Evolutionary conservation across 2,329 filamentous ascomycete genomes (phyloP).

Genomic region (Ascosphaera apis): DNA sequence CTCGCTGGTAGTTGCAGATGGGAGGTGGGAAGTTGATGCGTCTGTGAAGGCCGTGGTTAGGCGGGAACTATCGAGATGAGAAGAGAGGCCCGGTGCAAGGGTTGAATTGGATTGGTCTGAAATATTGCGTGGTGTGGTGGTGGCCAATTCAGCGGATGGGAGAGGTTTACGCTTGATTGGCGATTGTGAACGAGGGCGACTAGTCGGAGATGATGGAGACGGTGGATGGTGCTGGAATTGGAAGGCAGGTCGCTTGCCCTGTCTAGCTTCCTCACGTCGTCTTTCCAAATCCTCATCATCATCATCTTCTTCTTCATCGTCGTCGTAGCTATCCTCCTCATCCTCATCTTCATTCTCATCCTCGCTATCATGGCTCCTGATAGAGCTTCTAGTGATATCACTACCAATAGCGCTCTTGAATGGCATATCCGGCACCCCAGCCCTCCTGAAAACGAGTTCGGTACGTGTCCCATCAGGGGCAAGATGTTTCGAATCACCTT

Average conservation of each 20-base stretch:
- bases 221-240: not conserved
- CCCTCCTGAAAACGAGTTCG: slow-evolving; percentile 28
- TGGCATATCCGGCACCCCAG: slow-evolving; percentile 59
- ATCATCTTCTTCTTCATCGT: not conserved
- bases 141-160: no score
- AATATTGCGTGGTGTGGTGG: not conserved
- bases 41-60: not conserved
- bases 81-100: not conserved
- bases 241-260: not conserved
- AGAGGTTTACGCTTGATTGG: not conserved
- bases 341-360: not conserved
- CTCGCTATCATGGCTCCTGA: slow-evolving; percentile 25
- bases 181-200: not conserved
- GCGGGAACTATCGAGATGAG: not conserved
- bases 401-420: slow-evolving; percentile 70
- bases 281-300: not conserved
- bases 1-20: not conserved
- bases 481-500: not conserved
- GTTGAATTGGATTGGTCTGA: not conserved
- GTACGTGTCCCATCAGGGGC: slow-evolving; percentile 22
- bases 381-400: slow-evolving; percentile 68
- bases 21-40: not conserved
- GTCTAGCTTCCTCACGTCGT: not conserved
- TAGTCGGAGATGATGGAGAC: not conserved
- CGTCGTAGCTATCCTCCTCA: not conserved